These are phyloP conservation scores for Candida maltosa DNA, from an alignment of 805 yeast genomes.

Conservation along the genomic window DNA sequence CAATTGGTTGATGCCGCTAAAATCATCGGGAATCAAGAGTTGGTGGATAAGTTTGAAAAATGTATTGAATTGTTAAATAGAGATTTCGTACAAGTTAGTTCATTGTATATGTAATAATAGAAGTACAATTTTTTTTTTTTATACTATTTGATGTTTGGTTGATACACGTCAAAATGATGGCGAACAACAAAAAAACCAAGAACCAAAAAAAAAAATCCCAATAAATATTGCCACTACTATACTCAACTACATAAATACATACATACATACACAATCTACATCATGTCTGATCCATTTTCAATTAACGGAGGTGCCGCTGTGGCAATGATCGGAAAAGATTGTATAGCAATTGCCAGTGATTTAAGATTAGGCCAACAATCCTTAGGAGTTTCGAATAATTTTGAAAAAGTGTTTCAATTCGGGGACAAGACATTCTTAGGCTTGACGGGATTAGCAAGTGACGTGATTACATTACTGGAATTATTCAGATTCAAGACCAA, in stretches of 20 bases:
- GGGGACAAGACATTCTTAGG: slow-evolving; percentile 83
- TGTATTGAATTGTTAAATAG: slow-evolving; percentile 86
- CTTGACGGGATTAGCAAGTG: slow-evolving; percentile 92
- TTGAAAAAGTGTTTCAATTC: slow-evolving; percentile 85
- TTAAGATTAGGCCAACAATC: slow-evolving; percentile 92
- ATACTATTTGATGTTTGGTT: no score
- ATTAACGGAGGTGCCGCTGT: slow-evolving; percentile 91
- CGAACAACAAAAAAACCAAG: no score
- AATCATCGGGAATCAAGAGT: slow-evolving; percentile 85
- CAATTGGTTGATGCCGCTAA: slow-evolving; percentile 90
- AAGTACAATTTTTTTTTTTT: slow-evolving; percentile 1
- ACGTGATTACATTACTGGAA: slow-evolving; percentile 82
- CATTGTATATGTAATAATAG: slow-evolving; percentile 59
- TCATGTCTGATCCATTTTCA: slow-evolving; percentile 74
- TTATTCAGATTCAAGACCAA: slow-evolving; percentile 82
- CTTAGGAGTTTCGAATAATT: slow-evolving; percentile 85
- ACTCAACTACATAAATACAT: no score
- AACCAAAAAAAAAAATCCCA: neutral
- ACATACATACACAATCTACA: no score
- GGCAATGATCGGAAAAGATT: slow-evolving; percentile 98
- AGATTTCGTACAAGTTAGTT: slow-evolving; percentile 95
- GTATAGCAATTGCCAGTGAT: slow-evolving; percentile 97
- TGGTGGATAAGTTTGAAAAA: slow-evolving; percentile 85
- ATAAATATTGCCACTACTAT: neutral
- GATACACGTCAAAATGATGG: no score